Base-by-base conservation (phyloP, 1,139 yeast species). In the Debaryomyces robertsiae region DNA sequence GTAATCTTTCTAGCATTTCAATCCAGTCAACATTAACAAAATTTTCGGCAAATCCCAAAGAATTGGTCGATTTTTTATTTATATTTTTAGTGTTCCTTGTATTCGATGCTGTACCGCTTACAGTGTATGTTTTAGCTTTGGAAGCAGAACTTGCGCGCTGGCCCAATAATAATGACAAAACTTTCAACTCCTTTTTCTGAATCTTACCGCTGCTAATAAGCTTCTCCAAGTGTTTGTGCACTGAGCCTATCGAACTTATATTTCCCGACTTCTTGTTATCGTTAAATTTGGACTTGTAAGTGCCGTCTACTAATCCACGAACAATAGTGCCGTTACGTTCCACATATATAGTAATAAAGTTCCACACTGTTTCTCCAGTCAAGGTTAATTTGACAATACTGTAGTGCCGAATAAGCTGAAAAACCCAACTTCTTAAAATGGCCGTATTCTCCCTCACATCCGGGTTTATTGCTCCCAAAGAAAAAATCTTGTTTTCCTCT, bases 391-490 rank as follows among this genome's bases (percentile, higher is more conserved):
- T 75, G 23, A 79, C 65, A 25, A 82, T 57, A 36, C 88, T 84
- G 48, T 75, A 71, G 28, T 58, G 59, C 46, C 75, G 76, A 22
- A 84, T 62, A 43, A 79, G 63, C 30, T 69, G 73, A 43, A 83
- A 78, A 2, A 84, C 77, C 53, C 74, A 69, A 0, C 67, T 57
- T 50, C 81, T 69, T 32, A 85, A 58, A 2, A 57, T 44, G 9
- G 66, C 65, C 28, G 81, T 73, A 52, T 82, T 82, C 36, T 64
- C 63, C 24, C 69, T 63, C 30, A 85, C 85, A 41, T 82, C 88
- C 3, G 84, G 82, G 52, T 85, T 85, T 35, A 81, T 79, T 22
- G 81, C 76, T 2, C 93, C 94, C 36, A 85, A 61, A 1, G 89
- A 81, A 38, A 84, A 73, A 4, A 84, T 72, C 56, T 75, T 78